Conservation (phyloP, 1,284 basidiomycete species). For the Trichosporon sp. region DNA sequence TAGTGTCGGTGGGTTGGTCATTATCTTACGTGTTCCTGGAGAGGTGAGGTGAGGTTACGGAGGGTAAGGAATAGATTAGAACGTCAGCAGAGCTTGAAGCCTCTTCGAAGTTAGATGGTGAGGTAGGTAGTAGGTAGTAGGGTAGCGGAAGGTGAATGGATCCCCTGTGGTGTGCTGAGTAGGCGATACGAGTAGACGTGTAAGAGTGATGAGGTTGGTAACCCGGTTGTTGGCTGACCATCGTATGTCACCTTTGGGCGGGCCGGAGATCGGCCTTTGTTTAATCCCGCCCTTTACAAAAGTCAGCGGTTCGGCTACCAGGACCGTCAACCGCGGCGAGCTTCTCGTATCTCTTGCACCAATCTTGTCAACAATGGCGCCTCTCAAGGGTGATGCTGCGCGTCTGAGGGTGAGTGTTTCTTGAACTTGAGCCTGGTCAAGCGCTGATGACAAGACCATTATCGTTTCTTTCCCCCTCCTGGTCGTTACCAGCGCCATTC, state of each 20-base stretch:
- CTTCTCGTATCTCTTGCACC: conserved; percentile 1
- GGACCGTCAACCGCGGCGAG: neutral
- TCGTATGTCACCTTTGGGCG: neutral
- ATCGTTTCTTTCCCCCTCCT: conserved; percentile 54
- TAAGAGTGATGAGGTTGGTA: neutral
- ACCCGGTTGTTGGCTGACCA: neutral
- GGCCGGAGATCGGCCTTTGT: neutral
- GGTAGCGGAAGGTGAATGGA: conserved; percentile 7
- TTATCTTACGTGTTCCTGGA: conserved; percentile 8
- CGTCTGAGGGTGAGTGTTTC: conserved; percentile 41
- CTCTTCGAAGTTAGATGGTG: conserved; percentile 10
- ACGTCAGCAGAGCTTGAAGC: neutral
- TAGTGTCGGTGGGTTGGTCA: neutral
- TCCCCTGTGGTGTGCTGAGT: neutral
- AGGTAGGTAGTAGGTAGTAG: conserved; percentile 11
- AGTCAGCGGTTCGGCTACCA: neutral
- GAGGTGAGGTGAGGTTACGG: neutral
- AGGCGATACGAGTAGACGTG: conserved; percentile 16
- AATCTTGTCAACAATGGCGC: conserved; percentile 31
- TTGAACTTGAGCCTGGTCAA: neutral
- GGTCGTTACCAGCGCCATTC: conserved; percentile 51
- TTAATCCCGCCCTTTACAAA: neutral
- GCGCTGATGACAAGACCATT: conserved; percentile 42
- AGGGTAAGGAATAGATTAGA: neutral
- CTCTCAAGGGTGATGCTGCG: conserved; percentile 46